Percentiles rank a stretch among this genome's conserved stretches.
Conservation (phyloP, 306 rosid genomes). For the Morella rubra region DNA sequence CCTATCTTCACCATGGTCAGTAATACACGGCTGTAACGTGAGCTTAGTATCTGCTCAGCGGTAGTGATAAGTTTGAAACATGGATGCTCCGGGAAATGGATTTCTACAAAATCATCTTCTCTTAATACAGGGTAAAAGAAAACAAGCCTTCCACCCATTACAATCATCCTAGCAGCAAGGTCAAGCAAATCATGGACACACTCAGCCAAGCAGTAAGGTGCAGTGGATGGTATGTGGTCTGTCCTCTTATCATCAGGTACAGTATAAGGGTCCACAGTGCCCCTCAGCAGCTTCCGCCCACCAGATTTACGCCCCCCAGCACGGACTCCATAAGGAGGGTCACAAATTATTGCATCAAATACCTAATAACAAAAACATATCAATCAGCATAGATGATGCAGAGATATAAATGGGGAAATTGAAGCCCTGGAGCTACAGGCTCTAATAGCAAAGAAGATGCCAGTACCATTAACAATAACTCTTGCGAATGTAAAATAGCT, state of each 20-base stretch:
- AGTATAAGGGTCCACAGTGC: conserved; percentile 67
- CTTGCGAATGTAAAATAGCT: no score
- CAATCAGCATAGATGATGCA: conserved; percentile 6
- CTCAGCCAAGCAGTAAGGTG: conserved; percentile 77
- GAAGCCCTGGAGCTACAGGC: neutral
- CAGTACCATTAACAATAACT: neutral
- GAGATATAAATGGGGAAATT: neutral
- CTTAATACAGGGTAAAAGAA: conserved; percentile 89
- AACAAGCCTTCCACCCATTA: conserved; percentile 81
- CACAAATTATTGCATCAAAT: conserved; percentile 93
- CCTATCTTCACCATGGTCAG: conserved; percentile 78
- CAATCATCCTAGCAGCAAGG: conserved; percentile 84
- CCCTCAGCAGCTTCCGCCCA: conserved; percentile 88
- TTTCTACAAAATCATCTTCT: conserved; percentile 61
- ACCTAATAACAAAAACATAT: conserved; percentile 40
- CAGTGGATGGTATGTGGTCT: conserved; percentile 96
- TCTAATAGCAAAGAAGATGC: neutral
- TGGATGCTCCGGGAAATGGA: conserved; percentile 71
- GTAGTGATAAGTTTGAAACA: conserved; percentile 67
- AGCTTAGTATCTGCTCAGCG: conserved; percentile 91
- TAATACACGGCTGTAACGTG: conserved; percentile 81
- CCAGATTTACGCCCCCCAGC: conserved; percentile 99
- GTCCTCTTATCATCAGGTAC: conserved; percentile 90
- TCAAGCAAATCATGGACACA: conserved; percentile 97
- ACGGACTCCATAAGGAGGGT: conserved; percentile 99